phyloP scores from a whole-genome alignment of 139 green algal genomes.

The Spirogloea muscicola region DNA sequence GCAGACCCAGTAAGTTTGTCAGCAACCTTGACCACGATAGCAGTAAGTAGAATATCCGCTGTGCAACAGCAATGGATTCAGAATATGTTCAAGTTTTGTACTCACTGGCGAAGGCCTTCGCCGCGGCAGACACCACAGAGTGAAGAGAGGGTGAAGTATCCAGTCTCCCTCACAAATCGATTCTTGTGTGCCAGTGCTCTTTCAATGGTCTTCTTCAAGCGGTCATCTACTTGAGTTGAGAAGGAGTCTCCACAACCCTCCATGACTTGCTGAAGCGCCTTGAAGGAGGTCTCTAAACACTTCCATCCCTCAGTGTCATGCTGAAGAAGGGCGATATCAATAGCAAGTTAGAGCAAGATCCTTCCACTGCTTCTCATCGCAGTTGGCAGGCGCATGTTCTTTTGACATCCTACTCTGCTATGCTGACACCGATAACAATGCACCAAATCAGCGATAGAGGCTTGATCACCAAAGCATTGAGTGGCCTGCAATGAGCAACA shows the following conservation, averaged over 20 bases:
- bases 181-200: constrained; percentile 72
- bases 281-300: constrained; percentile 72
- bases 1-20: too few relatives aligned
- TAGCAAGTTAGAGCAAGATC: not conserved
- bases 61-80: too few relatives aligned
- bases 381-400: not conserved
- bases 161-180: constrained; percentile 81
- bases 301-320: constrained; percentile 78
- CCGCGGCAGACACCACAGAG: not conserved
- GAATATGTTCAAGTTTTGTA: too few relatives aligned
- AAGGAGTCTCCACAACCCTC: constrained; percentile 58
- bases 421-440: not conserved
- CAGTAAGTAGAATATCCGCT: too few relatives aligned
- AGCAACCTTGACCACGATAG: too few relatives aligned
- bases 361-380: not conserved
- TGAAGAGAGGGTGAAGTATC: constrained; percentile 59
- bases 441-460: not conserved
- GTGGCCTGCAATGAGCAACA: too few relatives aligned
- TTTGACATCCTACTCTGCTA: not conserved
- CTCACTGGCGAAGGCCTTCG: too few relatives aligned
- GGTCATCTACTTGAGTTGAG: not conserved
- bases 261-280: constrained; percentile 58
- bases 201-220: constrained; percentile 33
- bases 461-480: too few relatives aligned
- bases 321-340: not conserved